A percentile compares a stretch with the other conserved stretches of the same genome.
phyloP scores from a whole-genome alignment of 345 rosid species.

The Acer negundo region DNA sequence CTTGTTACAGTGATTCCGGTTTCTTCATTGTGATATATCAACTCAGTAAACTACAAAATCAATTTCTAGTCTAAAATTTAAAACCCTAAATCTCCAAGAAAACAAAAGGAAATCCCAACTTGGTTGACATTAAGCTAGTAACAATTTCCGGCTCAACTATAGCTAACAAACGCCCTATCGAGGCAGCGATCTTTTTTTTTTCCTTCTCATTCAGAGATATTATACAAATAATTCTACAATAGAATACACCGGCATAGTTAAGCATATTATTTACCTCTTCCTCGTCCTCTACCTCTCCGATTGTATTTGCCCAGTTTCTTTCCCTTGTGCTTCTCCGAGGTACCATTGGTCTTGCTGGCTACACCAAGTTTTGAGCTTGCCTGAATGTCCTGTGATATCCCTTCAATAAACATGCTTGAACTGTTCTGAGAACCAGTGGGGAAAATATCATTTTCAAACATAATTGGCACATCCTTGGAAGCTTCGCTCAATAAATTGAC shows the following conservation, averaged over 20 bases:
- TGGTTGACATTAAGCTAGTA: neutral
- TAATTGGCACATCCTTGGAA: slow-evolving; percentile 39
- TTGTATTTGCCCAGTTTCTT: slow-evolving; percentile 45
- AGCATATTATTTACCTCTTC: slow-evolving; percentile 39
- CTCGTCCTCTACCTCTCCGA: slow-evolving; percentile 51
- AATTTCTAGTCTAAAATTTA: neutral
- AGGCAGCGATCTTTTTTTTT: neutral
- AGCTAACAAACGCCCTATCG: neutral
- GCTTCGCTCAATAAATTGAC: slow-evolving; percentile 44
- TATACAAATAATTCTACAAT: slow-evolving; percentile 27
- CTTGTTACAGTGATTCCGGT: neutral
- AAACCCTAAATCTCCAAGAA: slow-evolving; percentile 2
- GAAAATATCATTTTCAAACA: slow-evolving; percentile 35
- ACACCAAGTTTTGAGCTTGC: slow-evolving; percentile 35
- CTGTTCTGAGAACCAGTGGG: slow-evolving; percentile 52
- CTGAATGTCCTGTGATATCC: slow-evolving; percentile 31
- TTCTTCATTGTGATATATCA: neutral
- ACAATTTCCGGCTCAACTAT: slow-evolving; percentile 17
- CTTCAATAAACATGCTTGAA: slow-evolving; percentile 51
- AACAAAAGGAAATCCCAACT: neutral
- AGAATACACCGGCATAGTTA: neutral
- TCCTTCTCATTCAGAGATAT: slow-evolving; percentile 21
- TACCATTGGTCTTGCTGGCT: slow-evolving; percentile 32
- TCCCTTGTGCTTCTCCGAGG: slow-evolving; percentile 41
- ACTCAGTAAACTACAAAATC: slow-evolving; percentile 1